phyloP scores from a whole-genome alignment of 208 protist genomes.

The Zelonia costaricensis region DNA sequence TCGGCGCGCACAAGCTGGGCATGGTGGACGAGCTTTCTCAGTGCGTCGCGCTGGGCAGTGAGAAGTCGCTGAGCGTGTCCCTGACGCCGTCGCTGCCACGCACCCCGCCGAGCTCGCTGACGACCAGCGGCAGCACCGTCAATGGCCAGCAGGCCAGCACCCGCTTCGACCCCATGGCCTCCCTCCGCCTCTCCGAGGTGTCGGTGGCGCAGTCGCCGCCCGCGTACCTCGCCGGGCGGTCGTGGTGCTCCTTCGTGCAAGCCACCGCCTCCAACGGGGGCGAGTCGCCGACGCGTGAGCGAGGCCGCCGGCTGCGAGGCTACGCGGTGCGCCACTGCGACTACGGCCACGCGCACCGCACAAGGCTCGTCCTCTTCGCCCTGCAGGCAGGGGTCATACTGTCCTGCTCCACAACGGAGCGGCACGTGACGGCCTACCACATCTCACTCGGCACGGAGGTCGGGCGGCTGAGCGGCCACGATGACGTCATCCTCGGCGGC shows the following conservation, averaged over 20 bases:
- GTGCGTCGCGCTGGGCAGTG: background rate
- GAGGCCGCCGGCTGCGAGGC: background rate
- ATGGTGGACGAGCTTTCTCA: conserved; percentile 32
- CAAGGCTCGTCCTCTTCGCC: conserved; percentile 16
- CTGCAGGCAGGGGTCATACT: conserved; percentile 18
- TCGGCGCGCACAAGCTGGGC: conserved; percentile 17
- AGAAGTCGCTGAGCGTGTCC: conserved; percentile 1
- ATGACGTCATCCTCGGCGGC: conserved; percentile 28
- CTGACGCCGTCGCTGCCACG: background rate
- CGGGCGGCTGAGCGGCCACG: conserved; percentile 23
- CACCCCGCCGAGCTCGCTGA: conserved; percentile 15
- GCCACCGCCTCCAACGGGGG: background rate
- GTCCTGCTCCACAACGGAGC: conserved; percentile 25
- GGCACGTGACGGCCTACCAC: conserved; percentile 24
- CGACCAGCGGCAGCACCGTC: conserved; percentile 13
- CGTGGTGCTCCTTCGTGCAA: background rate
- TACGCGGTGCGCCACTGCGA: conserved; percentile 13
- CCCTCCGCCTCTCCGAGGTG: background rate
- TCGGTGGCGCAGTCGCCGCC: background rate
- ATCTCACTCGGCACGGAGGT: conserved; percentile 16
- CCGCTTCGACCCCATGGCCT: background rate
- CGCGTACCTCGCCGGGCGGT: background rate
- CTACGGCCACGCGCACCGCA: conserved; percentile 19
- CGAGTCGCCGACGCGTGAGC: background rate
- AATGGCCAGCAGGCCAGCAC: conserved; percentile 8